A percentile compares a stretch with the other conserved stretches of the same genome.
phyloP scores from a whole-genome alignment of 495 filamentous ascomycete species.

The Talaromyces stipitatus region DNA sequence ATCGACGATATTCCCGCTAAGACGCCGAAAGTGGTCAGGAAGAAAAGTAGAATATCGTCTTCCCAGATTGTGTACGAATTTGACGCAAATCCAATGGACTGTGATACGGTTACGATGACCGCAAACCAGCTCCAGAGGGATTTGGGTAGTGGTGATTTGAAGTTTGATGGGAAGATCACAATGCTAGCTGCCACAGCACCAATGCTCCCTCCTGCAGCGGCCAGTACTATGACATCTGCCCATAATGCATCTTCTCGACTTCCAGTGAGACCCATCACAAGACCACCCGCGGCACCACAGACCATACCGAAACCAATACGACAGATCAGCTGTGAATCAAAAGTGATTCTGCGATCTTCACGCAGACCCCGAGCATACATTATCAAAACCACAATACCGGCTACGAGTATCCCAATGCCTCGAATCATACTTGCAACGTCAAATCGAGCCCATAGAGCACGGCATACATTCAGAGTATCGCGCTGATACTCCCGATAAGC shows the following conservation, averaged over 20 bases:
- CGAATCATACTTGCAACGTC: constrained; percentile 76
- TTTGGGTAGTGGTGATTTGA: constrained; percentile 58
- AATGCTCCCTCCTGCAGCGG: constrained; percentile 56
- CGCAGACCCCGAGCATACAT: constrained; percentile 60
- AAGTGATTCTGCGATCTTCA: constrained; percentile 42
- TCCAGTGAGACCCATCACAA: constrained; percentile 20
- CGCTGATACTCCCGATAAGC: constrained; percentile 67
- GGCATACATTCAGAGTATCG: constrained; percentile 73
- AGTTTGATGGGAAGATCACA: constrained; percentile 36
- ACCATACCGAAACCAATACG: constrained; percentile 33
- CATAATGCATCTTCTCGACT: constrained; percentile 14
- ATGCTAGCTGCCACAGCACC: constrained; percentile 51
- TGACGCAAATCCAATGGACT: constrained; percentile 86
- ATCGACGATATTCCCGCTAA: constrained; percentile 65
- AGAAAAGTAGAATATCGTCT: constrained; percentile 87
- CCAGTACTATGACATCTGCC: constrained; percentile 25
- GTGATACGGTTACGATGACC: constrained; percentile 67
- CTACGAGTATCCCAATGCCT: constrained; percentile 64
- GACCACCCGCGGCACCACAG: constrained; percentile 18
- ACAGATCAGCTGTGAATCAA: constrained; percentile 37
- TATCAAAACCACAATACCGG: constrained; percentile 56
- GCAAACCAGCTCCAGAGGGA: constrained; percentile 84
- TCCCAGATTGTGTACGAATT: constrained; percentile 99
- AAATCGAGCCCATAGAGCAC: constrained; percentile 82
- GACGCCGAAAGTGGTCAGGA: constrained; percentile 80